phyloP scores from a whole-genome alignment of 2,329 filamentous ascomycete species.

The Basipetospora chlamydospora region DNA sequence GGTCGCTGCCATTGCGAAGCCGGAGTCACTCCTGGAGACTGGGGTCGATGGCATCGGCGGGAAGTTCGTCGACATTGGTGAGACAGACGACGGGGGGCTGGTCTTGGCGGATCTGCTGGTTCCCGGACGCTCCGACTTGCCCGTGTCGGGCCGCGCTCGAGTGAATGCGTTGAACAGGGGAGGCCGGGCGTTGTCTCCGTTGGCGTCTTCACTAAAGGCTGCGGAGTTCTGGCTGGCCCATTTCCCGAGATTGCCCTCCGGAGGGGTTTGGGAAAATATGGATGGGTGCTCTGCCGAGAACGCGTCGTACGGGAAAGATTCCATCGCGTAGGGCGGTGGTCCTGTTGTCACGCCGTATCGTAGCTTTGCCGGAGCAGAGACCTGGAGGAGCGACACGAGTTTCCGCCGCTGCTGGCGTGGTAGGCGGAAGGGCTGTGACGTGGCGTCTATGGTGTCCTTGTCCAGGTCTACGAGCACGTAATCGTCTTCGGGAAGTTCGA shows the following conservation, averaged over 20 bases:
- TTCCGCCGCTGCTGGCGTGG: slow-evolving; percentile 85
- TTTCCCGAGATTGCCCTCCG: slow-evolving; percentile 61
- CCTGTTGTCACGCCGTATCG: slow-evolving; percentile 77
- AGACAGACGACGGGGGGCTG: slow-evolving; percentile 51
- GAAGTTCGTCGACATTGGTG: slow-evolving; percentile 66
- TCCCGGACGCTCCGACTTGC: slow-evolving; percentile 58
- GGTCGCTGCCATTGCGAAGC: slow-evolving; percentile 72
- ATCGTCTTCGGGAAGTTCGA: slow-evolving; percentile 83
- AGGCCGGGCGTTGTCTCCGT: slow-evolving; percentile 30
- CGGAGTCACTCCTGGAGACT: slow-evolving; percentile 81
- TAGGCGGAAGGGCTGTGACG: slow-evolving; percentile 58
- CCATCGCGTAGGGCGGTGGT: slow-evolving; percentile 81
- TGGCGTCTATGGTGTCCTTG: slow-evolving; percentile 77
- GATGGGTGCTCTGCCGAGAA: slow-evolving; percentile 78
- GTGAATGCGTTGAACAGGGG: slow-evolving; percentile 88
- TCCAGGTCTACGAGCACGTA: slow-evolving; percentile 93
- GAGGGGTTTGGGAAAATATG: slow-evolving; percentile 60
- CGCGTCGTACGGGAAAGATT: slow-evolving; percentile 80
- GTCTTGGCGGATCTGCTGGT: slow-evolving; percentile 53
- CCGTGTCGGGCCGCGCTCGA: slow-evolving; percentile 53
- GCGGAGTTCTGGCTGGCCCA: slow-evolving; percentile 84
- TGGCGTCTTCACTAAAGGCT: slow-evolving; percentile 58
- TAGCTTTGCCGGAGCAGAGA: slow-evolving; percentile 79
- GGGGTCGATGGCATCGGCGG: slow-evolving; percentile 62
- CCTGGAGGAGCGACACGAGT: slow-evolving; percentile 71